Evolutionary conservation across 306 rosid species (phyloP).

Genomic region (Ammopiptanthus mongolicus): DNA sequence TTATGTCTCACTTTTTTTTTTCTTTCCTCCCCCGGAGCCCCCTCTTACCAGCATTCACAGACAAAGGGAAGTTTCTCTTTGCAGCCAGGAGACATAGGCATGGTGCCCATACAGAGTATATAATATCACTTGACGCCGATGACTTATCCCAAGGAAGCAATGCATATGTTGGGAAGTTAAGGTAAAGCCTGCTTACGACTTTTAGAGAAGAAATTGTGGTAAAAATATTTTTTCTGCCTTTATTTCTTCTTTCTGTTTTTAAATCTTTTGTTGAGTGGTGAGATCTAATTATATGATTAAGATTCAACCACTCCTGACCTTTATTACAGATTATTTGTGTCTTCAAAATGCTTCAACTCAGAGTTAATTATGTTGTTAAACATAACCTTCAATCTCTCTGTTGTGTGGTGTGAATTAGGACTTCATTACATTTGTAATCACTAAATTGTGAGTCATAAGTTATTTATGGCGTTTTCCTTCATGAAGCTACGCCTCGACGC

Average conservation of each 20-base stretch:
- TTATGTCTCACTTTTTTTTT: neutral
- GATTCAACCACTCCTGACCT: neutral
- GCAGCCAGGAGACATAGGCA: slow-evolving; percentile 91
- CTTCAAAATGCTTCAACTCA: neutral
- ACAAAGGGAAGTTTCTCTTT: slow-evolving; percentile 86
- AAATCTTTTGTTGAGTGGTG: neutral
- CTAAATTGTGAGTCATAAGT: neutral
- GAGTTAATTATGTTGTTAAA: neutral
- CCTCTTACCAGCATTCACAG: slow-evolving; percentile 68
- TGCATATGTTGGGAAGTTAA: slow-evolving; percentile 91
- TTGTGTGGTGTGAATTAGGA: neutral
- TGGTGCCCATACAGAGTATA: slow-evolving; percentile 83
- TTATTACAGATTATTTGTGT: neutral
- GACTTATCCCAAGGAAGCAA: slow-evolving; percentile 95
- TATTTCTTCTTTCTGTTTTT: neutral
- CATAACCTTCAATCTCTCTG: neutral
- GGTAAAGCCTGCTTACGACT: slow-evolving; percentile 40
- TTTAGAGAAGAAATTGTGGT: neutral
- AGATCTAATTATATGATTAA: neutral
- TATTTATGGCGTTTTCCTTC: neutral
- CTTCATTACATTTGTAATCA: neutral
- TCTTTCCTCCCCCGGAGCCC: neutral
- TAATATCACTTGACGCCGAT: slow-evolving; percentile 83
- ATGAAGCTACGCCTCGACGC: neutral
- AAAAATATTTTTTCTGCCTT: neutral